Base-by-base conservation (phyloP, 2,329 filamentous ascomycete species). In the Eurotiales sp. region DNA sequence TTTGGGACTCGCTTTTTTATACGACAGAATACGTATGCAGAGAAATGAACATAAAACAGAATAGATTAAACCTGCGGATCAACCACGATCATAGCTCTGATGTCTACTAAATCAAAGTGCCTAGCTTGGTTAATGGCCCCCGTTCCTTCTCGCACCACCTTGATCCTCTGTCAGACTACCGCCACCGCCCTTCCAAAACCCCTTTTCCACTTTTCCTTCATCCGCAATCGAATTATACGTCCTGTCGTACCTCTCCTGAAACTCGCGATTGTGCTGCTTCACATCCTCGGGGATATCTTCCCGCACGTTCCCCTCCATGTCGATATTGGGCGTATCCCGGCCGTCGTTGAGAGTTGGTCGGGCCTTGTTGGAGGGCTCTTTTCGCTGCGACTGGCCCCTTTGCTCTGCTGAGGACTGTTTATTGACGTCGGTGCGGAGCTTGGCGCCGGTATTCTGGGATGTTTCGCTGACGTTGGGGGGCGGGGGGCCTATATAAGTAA, bases 201-300 rank as follows among this genome's bases (percentile, higher is more conserved):
- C 54, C 41, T 59, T 60, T 40, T 58, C 51, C 3, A 63, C 55
- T 14, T 55, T 56, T 22, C 62, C 63, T 7, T 58, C 56, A 45
- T 64, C 60, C 11, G 30, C 52, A 32, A 66, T 62, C 43, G 61
- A 58, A 51, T 67, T 69, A 46, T 64, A 68, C 10, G 67, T 53
- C 37, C 59, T 58, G 55, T 69, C 66, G 52, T 67, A 59, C 23
- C 68, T 59, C 5, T 64, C 40, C n/a, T 61, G 58, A 47, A 70
- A 50, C 2, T 69, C 68, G 21, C 52, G 50, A 45, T 70, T 71
- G 54, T 70, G 68, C 48, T 52, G 46, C 49, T 61, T 67, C 50
- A 70, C 68, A 51, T 70, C 68, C 8, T 64, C 56, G 1, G 68
- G 64, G 1, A 67, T 44, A 57, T 69, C 58, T 0, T 57, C 45